Conservation (phyloP, 23 red algal genomes). For the Gracilariopsis chorda region DNA sequence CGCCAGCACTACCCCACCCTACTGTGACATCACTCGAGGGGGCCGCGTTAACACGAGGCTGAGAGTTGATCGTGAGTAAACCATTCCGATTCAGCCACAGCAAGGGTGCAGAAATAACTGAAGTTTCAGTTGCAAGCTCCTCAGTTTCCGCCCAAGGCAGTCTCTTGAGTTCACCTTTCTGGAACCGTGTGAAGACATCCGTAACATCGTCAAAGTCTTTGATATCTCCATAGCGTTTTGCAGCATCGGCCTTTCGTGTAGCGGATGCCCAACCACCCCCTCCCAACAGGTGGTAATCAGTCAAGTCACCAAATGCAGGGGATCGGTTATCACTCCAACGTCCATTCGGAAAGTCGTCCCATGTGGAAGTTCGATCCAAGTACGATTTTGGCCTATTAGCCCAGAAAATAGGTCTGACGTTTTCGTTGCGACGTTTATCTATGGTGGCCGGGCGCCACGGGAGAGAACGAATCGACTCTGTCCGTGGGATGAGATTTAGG, state of each 20-base stretch:
- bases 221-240: conserved; percentile 63
- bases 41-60: conserved; percentile 95
- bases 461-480: conserved; percentile 92
- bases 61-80: conserved; percentile 95
- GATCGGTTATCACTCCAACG: conserved; percentile 91
- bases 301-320: conserved; percentile 86
- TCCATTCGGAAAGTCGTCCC: conserved; percentile 97
- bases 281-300: conserved; percentile 85
- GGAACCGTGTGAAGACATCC: conserved; percentile 79
- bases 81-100: conserved; percentile 89
- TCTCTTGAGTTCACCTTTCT: conserved; percentile 78
- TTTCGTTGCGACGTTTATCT: conserved; percentile 83
- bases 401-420: conserved; percentile 99
- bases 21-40: conserved; percentile 90
- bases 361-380: conserved; percentile 84
- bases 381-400: conserved; percentile 96
- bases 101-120: conserved; percentile 67
- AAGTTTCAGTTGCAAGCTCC: conserved; percentile 77
- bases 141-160: conserved; percentile 90
- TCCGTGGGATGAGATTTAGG: conserved; percentile 83
- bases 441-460: conserved; percentile 97
- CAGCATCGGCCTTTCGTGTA: conserved; percentile 34
- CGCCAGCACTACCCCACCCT: conserved; percentile 91
- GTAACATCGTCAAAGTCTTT: conserved; percentile 66
- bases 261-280: conserved; percentile 82